A percentile compares a stretch with the other conserved stretches of the same genome.
Conservation (phyloP, 2,329 filamentous ascomycete species). For the Sporothrix protearum region DNA sequence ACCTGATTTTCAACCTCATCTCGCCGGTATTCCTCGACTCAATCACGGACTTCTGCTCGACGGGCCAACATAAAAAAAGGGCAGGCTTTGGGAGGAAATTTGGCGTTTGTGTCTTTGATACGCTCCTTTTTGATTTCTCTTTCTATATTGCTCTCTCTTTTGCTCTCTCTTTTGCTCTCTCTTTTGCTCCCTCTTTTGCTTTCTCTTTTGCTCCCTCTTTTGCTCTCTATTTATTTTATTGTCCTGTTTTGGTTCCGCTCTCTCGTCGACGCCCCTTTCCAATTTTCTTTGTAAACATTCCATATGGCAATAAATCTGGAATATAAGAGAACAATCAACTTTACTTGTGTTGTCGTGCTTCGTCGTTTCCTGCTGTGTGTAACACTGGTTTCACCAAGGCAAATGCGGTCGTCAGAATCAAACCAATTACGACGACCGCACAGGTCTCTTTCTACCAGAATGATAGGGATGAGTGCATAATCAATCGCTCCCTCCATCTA, state of each 20-base stretch:
- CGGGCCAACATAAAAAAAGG: not conserved
- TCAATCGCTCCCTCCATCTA: not conserved
- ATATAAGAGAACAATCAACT: not conserved
- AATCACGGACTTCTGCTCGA: not conserved
- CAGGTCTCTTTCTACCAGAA: too few relatives aligned
- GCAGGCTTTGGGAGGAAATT: not conserved
- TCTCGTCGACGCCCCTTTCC: not conserved
- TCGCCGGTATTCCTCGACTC: not conserved
- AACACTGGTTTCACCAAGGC: too few relatives aligned
- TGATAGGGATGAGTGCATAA: not conserved
- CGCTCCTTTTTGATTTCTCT: not conserved
- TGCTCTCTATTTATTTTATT: not conserved
- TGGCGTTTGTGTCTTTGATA: conserved; percentile 2
- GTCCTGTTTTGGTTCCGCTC: conserved; percentile 4
- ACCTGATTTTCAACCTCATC: not conserved
- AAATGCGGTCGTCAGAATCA: too few relatives aligned
- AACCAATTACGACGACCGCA: not conserved
- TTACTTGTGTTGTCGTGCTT: not conserved
- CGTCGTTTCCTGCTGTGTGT: too few relatives aligned
- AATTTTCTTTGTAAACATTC: not conserved
- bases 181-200: not conserved
- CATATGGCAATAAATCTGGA: conserved; percentile 8
- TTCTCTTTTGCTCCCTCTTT: conserved; percentile 5
- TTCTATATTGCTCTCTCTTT: conserved; percentile 5
- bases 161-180: not conserved